Evolutionary conservation across 345 rosid genomes (phyloP), one percentile per base, ranked within the genome.

Genomic region (Raphanus raphanistrum): DNA sequence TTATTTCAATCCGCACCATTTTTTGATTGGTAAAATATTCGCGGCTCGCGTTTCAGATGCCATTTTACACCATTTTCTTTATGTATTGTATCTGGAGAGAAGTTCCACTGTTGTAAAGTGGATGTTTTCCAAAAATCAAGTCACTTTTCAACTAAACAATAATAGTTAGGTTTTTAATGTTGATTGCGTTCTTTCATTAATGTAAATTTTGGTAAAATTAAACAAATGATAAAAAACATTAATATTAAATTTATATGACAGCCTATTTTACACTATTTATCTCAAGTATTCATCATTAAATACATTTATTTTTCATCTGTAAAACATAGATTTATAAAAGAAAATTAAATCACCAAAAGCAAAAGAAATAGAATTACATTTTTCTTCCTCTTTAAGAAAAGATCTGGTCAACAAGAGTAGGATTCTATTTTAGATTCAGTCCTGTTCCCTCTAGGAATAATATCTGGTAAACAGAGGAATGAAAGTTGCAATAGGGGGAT

Each of bases 361-460:
- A 27, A 12, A 27, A 27, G 0, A 26, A 26, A 26, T 17, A 9
- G 0, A 57, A 57, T 7, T 57, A 25, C 31, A n/a, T 57, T 25
- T 54, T 21, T 55, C 28, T 57, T 25, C 6, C 5, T 25, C 61
- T 11, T 48, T 13, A 0, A 12, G 21, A 21, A 45, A 41, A 45
- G n/a, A 12, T 45, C 35, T 52, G 41, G 71, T 74, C 71, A 74
- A 73, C 77, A 74, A 36, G 7, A 54, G 70, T 13, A 62, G 0
- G 3, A 64, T 12, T 15, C 15, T 25, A 73, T 54, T 55, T 72
- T 13, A 43, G 27, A n/a, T 10, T 4, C 21, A 58, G 8, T 48
- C n/a, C 15, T 35, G 66, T 71, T 61, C 3, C 54, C 43, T 5
- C 17, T 21, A 21, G 11, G 25, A 59, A 32, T 15, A 69, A 8